These are phyloP conservation scores for Sequoia sempervirens DNA, from an alignment of 75 land plant species.

Conservation along the genomic window DNA sequence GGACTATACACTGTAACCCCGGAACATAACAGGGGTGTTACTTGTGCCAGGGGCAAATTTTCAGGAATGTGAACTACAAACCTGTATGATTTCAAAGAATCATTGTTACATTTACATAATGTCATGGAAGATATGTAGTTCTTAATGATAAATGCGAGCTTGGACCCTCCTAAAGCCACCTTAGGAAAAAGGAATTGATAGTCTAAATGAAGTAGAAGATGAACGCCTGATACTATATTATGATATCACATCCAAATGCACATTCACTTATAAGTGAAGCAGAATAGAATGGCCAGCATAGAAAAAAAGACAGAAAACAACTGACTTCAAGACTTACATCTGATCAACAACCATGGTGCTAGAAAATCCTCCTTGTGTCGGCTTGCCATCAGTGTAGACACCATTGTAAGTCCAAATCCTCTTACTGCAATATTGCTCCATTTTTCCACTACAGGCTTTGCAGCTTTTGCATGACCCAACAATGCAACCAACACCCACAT, in stretches of 20 bases:
- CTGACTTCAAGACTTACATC: slow-evolving; percentile 29
- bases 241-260: too few species aligned
- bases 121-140: not conserved
- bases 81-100: slow-evolving; percentile 24
- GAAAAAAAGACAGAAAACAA: not conserved
- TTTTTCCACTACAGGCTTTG: too few species aligned
- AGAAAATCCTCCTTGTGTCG: slow-evolving; percentile 83
- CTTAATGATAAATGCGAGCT: not conserved
- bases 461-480: too few species aligned
- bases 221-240: too few species aligned
- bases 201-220: too few species aligned
- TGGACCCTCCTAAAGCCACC: too few species aligned
- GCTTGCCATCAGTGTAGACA: slow-evolving; percentile 61
- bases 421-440: too few species aligned
- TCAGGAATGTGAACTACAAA: slow-evolving; percentile 80
- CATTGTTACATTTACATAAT: not conserved
- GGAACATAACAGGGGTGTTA: slow-evolving; percentile 90
- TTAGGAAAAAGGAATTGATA: too few species aligned
- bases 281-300: too few species aligned
- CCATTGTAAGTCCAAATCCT: slow-evolving; percentile 12
- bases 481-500: slow-evolving; percentile 56
- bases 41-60: slow-evolving; percentile 63
- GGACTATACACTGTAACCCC: slow-evolving; percentile 94
- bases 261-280: too few species aligned
- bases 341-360: slow-evolving; percentile 60